Conservation (phyloP, 805 yeast species). For the Ogataea degrootiae region DNA sequence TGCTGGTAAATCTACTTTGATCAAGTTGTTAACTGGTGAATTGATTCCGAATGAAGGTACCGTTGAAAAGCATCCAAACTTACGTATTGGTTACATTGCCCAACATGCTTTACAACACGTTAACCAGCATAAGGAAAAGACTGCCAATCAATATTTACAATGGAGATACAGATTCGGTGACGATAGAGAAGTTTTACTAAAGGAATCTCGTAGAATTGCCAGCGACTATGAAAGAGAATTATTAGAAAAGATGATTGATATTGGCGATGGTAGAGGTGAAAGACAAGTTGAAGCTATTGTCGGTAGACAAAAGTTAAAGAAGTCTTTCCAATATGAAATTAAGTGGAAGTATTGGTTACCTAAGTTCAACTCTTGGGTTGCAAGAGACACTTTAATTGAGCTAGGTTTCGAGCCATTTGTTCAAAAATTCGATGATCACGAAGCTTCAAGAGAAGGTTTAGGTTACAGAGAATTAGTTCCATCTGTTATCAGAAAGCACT, state of each 20-base stretch:
- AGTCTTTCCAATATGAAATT: conserved; percentile 93
- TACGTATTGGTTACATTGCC: conserved; percentile 97
- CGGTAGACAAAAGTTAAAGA: conserved; percentile 95
- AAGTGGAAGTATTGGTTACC: conserved; percentile 94
- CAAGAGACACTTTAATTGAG: conserved; percentile 74
- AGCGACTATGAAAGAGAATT: conserved; percentile 65
- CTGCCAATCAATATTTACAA: conserved; percentile 95
- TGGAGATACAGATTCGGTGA: conserved; percentile 99
- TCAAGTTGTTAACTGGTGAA: conserved; percentile 91
- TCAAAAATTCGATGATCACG: conserved; percentile 95
- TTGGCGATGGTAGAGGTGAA: conserved; percentile 79
- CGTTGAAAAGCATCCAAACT: conserved; percentile 96
- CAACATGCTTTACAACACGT: conserved; percentile 98
- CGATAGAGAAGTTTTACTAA: conserved; percentile 92
- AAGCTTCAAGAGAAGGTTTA: conserved; percentile 98
- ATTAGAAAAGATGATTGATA: conserved; percentile 73
- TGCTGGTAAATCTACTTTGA: conserved; percentile 96
- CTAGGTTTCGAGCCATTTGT: conserved; percentile 87
- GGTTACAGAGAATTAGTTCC: conserved; percentile 95
- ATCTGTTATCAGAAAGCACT: conserved; percentile 89
- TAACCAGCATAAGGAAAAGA: conserved; percentile 94
- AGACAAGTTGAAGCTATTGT: conserved; percentile 90
- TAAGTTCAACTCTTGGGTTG: conserved; percentile 88
- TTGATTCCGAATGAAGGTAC: conserved; percentile 79
- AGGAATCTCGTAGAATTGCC: conserved; percentile 85